Base-by-base conservation (phyloP, 768 basidiomycete species). In the Austroboletus eburneus region DNA sequence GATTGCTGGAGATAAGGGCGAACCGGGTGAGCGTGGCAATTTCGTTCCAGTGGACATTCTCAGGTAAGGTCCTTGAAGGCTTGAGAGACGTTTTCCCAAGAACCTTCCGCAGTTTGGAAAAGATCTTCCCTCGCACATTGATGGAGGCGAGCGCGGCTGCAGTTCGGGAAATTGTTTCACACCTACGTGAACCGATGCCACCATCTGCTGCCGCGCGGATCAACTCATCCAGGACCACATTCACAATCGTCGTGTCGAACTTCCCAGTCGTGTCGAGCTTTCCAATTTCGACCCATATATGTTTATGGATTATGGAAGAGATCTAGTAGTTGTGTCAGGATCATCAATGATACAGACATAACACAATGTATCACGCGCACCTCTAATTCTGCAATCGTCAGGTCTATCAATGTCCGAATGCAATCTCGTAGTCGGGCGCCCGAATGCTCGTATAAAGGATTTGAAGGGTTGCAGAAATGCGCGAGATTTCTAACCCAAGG, bases 401-500 rank as follows among this genome's bases (percentile, higher is more conserved):
- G 62, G 35, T 91, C 85, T 36, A 91, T 78, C 33, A 95, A 64
- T 3, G 81, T 74, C n/a, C 91, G 79, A 39, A 95, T 73, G 52
- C 86, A 85, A 55, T 93, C 91, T 13, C 89, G 79, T 18, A 94
- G 69, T 52, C 83, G 77, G 10, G 86, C 81, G 9, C 82, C 85
- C 1, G 85, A 83, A 23, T 80, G 77, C 44, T 88, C 85, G 48
- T 79, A 87, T 25, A 85, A 69, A n/a, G 75, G 58, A 52, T 76
- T 76, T 3, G 81, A 78, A 1, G 90, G 83, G 54, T 85, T 84
- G 22, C 78, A 76, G 52, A 88, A 93, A 13, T 72, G 64, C 3
- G 78, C 72, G 2, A 96, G 72, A 57, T 94, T 93, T 61, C 77
- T 82, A 34, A 95, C 78, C 93, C 92, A 96, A 3, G 93, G 91